Evolutionary conservation across 2,329 filamentous ascomycete genomes (phyloP), one percentile per base, ranked within the genome.

Genomic region (Reticulascus tulasneorum): DNA sequence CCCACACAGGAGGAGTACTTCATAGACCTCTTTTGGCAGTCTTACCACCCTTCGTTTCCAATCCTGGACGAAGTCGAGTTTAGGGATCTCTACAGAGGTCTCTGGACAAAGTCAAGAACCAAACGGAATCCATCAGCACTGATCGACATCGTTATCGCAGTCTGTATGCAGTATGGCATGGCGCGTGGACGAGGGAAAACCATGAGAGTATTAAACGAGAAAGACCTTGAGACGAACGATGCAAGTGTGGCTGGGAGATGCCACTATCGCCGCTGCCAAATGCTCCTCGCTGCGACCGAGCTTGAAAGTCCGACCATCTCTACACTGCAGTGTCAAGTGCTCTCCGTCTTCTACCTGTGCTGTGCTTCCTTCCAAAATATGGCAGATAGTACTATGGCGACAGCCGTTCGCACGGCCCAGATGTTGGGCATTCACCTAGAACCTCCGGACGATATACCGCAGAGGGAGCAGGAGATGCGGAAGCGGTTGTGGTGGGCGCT

Each of bases 401-500:
- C 62, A 16, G 66, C 67, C 0, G 54, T 71, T 2, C 60, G 69
- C 9, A 64, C 59, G 2, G 71, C 69, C 4, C 58, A 70, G 26
- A 63, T 68, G 23, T 49, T 74, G 1, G 70, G 71, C 0, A 52
- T 75, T 5, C 69, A 75, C 49, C 46, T 63, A 1, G 68, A 74
- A 20, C 69, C 71, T 2, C 52, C 61, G 1, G 37, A 42, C 8
- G 42, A 50, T 30, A 40, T 67, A 31, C 50, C 63, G 0, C 42
- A 36, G 5, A 32, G 40, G 0, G 51, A 67, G 31, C 46, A 59
- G 13, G 70, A 74, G 43, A 49, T 72, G 39, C 64, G 67, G 5
- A 70, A 64, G 44, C 58, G 71, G 1, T 40, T 77, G 10, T 78
- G 73, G 73, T 77, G 71, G 71, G 53, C 51, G 1, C 46, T 78